Evolutionary conservation across 2,329 filamentous ascomycete species (phyloP), one percentile per base, ranked within the genome.

Genomic region (Pseudopithomyces chartarum): DNA sequence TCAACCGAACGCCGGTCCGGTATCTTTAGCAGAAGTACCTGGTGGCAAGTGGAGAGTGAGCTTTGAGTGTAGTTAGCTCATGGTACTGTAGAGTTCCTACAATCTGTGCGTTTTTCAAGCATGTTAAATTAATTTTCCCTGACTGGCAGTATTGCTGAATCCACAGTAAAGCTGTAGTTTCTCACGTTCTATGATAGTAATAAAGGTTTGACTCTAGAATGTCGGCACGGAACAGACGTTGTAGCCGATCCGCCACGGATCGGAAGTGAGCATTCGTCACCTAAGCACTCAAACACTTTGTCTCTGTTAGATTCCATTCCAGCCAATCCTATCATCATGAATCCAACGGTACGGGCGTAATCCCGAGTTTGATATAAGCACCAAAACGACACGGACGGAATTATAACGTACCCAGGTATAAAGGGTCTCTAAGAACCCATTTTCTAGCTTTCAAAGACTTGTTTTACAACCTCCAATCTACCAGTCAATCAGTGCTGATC

Each of bases 31-130:
- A 22, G 62, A 55, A 10, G 45, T 71, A 3, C 55, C 59, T 23
- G 69, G 68, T 17, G 70, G 69, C 1, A 63, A 55, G 33, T 71
- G 68, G 67, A 61, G 42, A 34, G 63, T 61, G 44, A 62, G 47
- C 5, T 65, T 63, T 53, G 51, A 13, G 23, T 66, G 64, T 47
- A 33, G n/a, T 8, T 50, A 40, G n/a, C 12, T 0, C 19, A 19
- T 15, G 6, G 15, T 12, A 17, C 34, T 5, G 7, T 19, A 38
- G 34, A n/a, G 22, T n/a, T n/a, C 23, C 12, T 10, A 39, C 19
- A 20, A 48, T 12, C 26, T 8, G 8, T 29, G 26, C 8, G n/a
- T n/a, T n/a, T n/a, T n/a, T n/a, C n/a, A n/a, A n/a, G n/a, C n/a
- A n/a, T n/a, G n/a, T n/a, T n/a, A n/a, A n/a, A n/a, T n/a, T n/a